Percentiles rank a stretch among this genome's conserved stretches.
Conservation (phyloP, 306 rosid species). For the Quercus dentata region DNA sequence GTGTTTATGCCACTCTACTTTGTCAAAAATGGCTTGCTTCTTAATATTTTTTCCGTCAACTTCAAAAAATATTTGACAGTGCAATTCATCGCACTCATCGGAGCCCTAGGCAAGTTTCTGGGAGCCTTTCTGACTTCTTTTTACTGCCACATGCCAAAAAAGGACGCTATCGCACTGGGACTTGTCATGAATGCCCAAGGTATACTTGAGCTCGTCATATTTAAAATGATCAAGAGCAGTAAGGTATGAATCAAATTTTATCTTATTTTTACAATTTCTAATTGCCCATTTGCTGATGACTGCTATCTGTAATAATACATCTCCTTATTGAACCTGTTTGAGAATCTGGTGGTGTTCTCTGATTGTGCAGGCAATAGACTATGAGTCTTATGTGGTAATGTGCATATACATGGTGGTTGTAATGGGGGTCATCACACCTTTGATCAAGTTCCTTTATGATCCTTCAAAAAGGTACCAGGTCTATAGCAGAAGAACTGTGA, state of each 20-base stretch:
- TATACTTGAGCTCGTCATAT: slow-evolving; percentile 26
- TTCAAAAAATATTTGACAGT: neutral
- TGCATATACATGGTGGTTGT: slow-evolving; percentile 14
- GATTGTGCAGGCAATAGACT: slow-evolving; percentile 8
- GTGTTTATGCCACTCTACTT: slow-evolving; percentile 36
- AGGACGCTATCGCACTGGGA: slow-evolving; percentile 31
- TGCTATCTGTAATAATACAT: neutral
- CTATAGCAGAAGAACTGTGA: slow-evolving; percentile 22
- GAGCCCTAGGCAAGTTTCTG: slow-evolving; percentile 23
- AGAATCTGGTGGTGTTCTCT: neutral
- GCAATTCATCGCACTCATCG: slow-evolving; percentile 11
- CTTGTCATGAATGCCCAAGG: slow-evolving; percentile 37
- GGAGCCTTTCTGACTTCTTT: slow-evolving; percentile 18
- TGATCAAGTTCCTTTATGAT: slow-evolving; percentile 17
- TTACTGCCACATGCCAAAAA: slow-evolving; percentile 9
- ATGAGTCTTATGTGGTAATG: slow-evolving; percentile 18
- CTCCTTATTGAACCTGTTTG: no score
- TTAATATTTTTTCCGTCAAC: neutral
- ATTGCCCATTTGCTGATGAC: neutral
- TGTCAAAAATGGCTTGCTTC: slow-evolving; percentile 14
- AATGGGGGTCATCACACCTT: slow-evolving; percentile 15
- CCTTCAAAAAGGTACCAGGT: slow-evolving; percentile 30
- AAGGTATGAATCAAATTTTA: neutral
- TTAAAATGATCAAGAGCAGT: neutral
- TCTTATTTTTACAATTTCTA: neutral